Base-by-base conservation (phyloP, 2,329 filamentous ascomycete genomes). In the Lachnellula subtilissima region DNA sequence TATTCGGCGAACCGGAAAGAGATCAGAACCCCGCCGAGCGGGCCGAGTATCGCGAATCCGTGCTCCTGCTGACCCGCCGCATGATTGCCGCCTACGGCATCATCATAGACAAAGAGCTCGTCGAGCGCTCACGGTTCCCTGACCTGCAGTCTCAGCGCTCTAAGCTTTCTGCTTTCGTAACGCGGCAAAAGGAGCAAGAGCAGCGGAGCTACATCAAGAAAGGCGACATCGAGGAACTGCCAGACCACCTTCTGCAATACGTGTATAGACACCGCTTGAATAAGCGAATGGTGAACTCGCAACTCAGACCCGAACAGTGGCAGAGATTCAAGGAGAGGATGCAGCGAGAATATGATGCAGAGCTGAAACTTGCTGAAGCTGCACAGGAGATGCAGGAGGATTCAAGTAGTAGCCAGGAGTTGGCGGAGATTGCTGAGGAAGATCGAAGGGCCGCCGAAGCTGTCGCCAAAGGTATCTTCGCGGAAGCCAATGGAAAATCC, bases 121-220 rank as follows among this genome's bases (percentile, higher is more conserved):
- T 74, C 6, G 36, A 56, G 4, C 52, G 53, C 48, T 62, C 64
- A 12, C 39, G 53, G 14, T 60, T 59, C 50, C 64, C 14, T 63
- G 64, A 56, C 53, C 65, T 59, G 54, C 54, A 70, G 50, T 54
- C 57, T 17, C 64, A 68, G 19, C 66, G 69, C 22, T 65, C 69
- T 40, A 64, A 67, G 40, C 52, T 76, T 52, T 59, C 72, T n/a
- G 71, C 74, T n/a, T 68, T 69, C 17, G 60, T 71, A 4, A 60
- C 72, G 42, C 66, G 68, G 22, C 51, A 62, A 28, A 63, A 56
- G 15, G n/a, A 48, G 6, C 11, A 48, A 3, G 50, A 53, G 28
- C 28, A 62, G 12, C 19, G 14, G 32, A 39, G 28, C 11, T 19
- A 28, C 11, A 15, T 23, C 15, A 11, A 40, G 22, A 45, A 12